A percentile compares a stretch with the other conserved stretches of the same genome.
Evolutionary conservation across 306 rosid genomes (phyloP).

Genomic region (Quercus aquifolioides): DNA sequence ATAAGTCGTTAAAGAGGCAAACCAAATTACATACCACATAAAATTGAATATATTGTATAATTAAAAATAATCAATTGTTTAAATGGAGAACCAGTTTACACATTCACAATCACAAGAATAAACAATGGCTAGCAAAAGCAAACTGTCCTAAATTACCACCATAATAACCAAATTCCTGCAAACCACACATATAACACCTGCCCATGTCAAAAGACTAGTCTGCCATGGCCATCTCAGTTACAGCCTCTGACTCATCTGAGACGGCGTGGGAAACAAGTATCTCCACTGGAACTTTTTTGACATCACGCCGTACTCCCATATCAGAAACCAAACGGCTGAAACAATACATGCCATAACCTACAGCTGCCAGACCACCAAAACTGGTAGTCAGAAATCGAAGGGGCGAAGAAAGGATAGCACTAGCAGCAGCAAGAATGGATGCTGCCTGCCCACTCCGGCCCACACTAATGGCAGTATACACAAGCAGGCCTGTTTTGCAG

Average conservation of each 20-base stretch:
- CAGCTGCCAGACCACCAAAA: constrained; percentile 28
- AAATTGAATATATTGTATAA: too few relatives aligned
- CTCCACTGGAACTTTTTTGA: constrained; percentile 54
- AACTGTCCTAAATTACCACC: neutral
- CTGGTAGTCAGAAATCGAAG: constrained; percentile 29
- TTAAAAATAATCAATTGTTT: neutral
- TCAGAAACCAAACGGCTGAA: constrained; percentile 43
- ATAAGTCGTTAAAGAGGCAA: too few relatives aligned
- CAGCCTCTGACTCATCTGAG: constrained; percentile 23
- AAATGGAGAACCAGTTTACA: neutral
- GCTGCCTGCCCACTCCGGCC: constrained; percentile 69
- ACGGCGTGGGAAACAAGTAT: constrained; percentile 31
- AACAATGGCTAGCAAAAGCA: neutral
- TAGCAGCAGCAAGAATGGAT: constrained; percentile 44
- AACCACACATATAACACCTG: neutral
- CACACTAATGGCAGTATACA: constrained; percentile 22
- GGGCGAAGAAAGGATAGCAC: constrained; percentile 33
- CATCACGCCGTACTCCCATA: constrained; percentile 52
- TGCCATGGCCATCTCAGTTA: constrained; percentile 11
- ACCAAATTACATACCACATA: too few relatives aligned
- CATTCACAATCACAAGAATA: neutral
- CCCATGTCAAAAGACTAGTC: neutral
- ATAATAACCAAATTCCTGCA: neutral
- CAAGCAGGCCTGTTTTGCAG: constrained; percentile 77
- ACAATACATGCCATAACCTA: constrained; percentile 47